Evolutionary conservation across 768 basidiomycete species (phyloP).

Genomic region (Auriscalpium vulgare): DNA sequence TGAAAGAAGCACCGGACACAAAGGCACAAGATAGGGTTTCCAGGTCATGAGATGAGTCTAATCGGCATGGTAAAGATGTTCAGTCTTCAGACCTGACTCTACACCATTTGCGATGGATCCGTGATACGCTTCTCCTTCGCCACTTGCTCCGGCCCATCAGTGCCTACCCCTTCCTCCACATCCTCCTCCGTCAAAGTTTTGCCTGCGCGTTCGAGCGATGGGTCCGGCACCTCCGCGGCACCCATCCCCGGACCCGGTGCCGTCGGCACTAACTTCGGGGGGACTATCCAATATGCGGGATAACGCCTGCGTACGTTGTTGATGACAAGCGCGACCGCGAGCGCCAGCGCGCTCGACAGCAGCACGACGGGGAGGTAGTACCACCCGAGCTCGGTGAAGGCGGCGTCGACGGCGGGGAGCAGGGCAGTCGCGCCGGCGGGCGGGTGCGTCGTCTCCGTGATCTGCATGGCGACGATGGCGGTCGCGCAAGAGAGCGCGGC

Average conservation of each 20-base stretch:
- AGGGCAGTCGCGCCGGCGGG: conserved; percentile 54
- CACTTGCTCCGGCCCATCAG: background rate
- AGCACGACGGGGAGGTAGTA: conserved; percentile 46
- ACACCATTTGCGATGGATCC: background rate
- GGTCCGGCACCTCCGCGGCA: background rate
- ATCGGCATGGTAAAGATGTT: too few relatives aligned
- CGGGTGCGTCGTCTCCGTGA: conserved; percentile 45
- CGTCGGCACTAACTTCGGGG: conserved; percentile 1
- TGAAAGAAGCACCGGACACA: too few relatives aligned
- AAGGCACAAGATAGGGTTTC: too few relatives aligned
- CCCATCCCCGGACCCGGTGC: background rate
- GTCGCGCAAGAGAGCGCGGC: conserved; percentile 34
- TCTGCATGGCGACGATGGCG: conserved; percentile 38
- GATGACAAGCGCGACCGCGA: conserved; percentile 36
- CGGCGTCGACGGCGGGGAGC: conserved; percentile 35
- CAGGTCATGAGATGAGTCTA: too few relatives aligned
- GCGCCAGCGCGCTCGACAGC: conserved; percentile 36
- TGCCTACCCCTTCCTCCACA: background rate
- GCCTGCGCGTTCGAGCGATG: too few relatives aligned
- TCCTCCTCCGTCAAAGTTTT: background rate
- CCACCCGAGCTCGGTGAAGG: conserved; percentile 30
- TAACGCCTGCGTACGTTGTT: conserved; percentile 47
- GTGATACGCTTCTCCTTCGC: background rate
- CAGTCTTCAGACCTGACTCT: too few relatives aligned
- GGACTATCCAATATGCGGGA: conserved; percentile 39